These are phyloP conservation scores for Clonostachys solani DNA, from an alignment of 2,329 filamentous ascomycete species.

Conservation along the genomic window DNA sequence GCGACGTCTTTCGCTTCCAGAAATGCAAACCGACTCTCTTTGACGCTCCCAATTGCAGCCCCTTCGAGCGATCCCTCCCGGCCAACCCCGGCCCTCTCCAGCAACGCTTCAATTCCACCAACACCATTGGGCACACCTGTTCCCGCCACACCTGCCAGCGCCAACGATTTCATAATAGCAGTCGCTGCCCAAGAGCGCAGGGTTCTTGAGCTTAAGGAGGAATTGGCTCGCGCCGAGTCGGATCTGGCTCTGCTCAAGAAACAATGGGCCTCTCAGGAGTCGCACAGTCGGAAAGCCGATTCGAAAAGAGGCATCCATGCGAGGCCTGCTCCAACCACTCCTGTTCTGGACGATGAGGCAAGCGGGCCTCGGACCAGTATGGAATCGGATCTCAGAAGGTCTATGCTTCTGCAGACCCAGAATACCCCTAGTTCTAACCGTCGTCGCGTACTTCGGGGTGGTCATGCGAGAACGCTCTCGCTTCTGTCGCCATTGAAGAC, in stretches of 20 bases:
- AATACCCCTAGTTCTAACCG: constrained; percentile 33
- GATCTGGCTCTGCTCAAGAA: constrained; percentile 76
- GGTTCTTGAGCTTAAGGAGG: constrained; percentile 87
- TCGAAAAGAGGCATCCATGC: constrained; percentile 46
- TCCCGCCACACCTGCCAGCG: constrained; percentile 43
- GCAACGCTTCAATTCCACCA: constrained; percentile 37
- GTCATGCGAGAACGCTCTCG: constrained; percentile 65
- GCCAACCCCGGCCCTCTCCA: constrained; percentile 39
- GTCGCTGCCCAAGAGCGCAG: constrained; percentile 88
- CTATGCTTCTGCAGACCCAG: constrained; percentile 51
- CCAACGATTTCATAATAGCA: constrained; percentile 74
- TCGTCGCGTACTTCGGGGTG: constrained; percentile 65
- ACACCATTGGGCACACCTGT: constrained; percentile 43
- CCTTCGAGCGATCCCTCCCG: constrained; percentile 48
- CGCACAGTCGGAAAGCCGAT: constrained; percentile 69
- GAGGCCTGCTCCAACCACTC: constrained; percentile 35
- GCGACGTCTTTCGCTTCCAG: constrained; percentile 50
- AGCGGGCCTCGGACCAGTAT: constrained; percentile 31
- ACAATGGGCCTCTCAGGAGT: constrained; percentile 77
- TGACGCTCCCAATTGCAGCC: constrained; percentile 57
- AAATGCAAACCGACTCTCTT: constrained; percentile 52
- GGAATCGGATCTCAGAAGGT: constrained; percentile 72
- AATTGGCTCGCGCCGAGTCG: constrained; percentile 76
- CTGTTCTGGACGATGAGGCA: constrained; percentile 17
- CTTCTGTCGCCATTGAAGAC: constrained; percentile 68